Evolutionary conservation across 148 eudicot species (phyloP).

Genomic region (Simmondsia chinensis): DNA sequence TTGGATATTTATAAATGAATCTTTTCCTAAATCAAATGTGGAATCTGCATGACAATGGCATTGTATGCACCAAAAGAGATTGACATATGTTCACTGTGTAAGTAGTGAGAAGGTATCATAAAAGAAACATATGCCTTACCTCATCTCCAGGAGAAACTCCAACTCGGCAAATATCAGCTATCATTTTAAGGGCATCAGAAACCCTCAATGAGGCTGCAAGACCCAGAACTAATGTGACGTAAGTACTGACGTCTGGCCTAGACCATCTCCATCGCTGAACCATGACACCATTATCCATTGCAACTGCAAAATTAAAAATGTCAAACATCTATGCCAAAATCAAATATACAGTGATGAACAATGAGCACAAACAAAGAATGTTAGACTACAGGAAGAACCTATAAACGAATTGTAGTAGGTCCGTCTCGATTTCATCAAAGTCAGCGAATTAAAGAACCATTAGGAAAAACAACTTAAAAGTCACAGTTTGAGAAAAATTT

Average conservation of each 20-base stretch:
- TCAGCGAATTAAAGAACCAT: no score
- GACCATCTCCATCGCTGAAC: slow-evolving; percentile 86
- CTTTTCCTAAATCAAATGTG: no score
- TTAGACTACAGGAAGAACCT: no score
- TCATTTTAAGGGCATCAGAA: slow-evolving; percentile 68
- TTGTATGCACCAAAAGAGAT: background rate
- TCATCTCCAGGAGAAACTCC: slow-evolving; percentile 88
- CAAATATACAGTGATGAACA: background rate
- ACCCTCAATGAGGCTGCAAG: slow-evolving; percentile 84
- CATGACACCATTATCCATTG: slow-evolving; percentile 28
- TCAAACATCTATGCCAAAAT: background rate
- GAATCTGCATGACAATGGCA: background rate
- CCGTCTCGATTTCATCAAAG: no score
- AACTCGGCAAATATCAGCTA: slow-evolving; percentile 55
- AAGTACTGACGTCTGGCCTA: slow-evolving; percentile 67
- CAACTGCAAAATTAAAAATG: slow-evolving; percentile 17
- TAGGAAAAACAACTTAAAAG: no score
- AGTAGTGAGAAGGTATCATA: slow-evolving; percentile 1
- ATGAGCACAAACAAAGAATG: no score
- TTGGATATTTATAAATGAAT: no score
- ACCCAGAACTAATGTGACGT: slow-evolving; percentile 52
- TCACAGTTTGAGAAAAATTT: no score
- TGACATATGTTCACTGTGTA: no score
- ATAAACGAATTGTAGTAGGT: no score
- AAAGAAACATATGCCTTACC: slow-evolving; percentile 26